Evolutionary conservation across 2,329 filamentous ascomycete species (phyloP).

Genomic region (Furcasterigmium sp.): DNA sequence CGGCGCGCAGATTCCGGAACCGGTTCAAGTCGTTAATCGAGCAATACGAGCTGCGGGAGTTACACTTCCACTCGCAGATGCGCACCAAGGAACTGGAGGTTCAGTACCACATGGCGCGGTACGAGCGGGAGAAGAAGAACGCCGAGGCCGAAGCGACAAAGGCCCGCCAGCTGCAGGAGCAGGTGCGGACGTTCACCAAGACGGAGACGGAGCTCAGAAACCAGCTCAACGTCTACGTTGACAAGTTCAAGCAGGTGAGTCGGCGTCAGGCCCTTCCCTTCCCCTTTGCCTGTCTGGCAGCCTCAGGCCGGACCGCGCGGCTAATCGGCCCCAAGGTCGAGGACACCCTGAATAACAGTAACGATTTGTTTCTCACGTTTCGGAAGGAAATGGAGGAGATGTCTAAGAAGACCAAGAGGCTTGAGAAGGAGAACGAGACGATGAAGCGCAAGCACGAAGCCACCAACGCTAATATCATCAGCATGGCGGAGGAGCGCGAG

Average conservation of each 20-base stretch:
- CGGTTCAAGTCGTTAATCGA: constrained; percentile 94
- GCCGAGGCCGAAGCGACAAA: constrained; percentile 77
- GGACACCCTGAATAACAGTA: constrained; percentile 97
- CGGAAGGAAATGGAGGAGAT: constrained; percentile 99
- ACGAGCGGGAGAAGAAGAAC: constrained; percentile 83
- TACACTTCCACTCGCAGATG: constrained; percentile 88
- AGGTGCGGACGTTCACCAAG: constrained; percentile 93
- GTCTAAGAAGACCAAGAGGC: constrained; percentile 95
- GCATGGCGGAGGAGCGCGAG: constrained; percentile 95
- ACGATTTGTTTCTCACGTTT: constrained; percentile 94
- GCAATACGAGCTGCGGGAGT: constrained; percentile 90
- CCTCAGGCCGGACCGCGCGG: background rate
- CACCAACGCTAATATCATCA: constrained; percentile 89
- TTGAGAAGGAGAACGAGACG: constrained; percentile 93
- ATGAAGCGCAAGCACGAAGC: constrained; percentile 90
- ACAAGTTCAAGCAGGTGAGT: constrained; percentile 98
- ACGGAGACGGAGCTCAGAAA: constrained; percentile 90
- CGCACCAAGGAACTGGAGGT: constrained; percentile 95
- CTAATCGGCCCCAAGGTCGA: constrained; percentile 64
- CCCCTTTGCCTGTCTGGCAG: background rate
- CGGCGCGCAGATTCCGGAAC: constrained; percentile 66
- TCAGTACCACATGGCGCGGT: constrained; percentile 82
- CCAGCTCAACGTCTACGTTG: constrained; percentile 96
- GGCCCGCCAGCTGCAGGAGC: constrained; percentile 78
- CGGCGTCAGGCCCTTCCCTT: constrained; percentile 1